These are phyloP conservation scores for Cyberlindnera mississippiensis DNA, from an alignment of 805 yeast genomes.

Conservation along the genomic window DNA sequence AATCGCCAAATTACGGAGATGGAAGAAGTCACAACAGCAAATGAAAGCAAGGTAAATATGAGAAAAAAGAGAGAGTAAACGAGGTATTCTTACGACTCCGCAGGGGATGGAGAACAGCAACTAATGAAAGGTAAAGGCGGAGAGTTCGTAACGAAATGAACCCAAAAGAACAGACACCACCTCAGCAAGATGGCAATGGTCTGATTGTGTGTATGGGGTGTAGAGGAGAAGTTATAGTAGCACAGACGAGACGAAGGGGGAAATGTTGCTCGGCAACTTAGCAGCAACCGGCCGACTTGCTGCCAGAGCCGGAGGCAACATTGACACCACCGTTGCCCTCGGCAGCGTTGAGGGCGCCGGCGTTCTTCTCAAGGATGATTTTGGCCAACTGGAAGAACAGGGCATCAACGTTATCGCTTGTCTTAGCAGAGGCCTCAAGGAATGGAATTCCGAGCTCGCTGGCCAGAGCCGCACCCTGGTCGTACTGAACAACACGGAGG, in stretches of 20 bases:
- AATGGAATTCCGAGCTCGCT: conserved; percentile 84
- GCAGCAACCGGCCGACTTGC: conserved; percentile 7
- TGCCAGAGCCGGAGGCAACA: conserved; percentile 15
- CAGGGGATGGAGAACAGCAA: no score
- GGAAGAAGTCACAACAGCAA: conserved; percentile 1
- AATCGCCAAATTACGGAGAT: not conserved
- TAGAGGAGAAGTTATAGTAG: no score
- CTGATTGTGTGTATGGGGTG: no score
- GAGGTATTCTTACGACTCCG: no score
- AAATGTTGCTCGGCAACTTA: not conserved
- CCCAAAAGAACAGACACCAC: no score
- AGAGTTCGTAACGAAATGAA: no score
- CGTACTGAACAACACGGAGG: conserved; percentile 79
- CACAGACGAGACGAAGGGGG: no score
- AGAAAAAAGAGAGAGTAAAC: not conserved
- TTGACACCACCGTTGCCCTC: conserved; percentile 25
- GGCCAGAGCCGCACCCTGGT: conserved; percentile 89
- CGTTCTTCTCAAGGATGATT: conserved; percentile 76
- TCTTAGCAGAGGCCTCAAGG: conserved; percentile 94
- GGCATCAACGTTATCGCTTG: conserved; percentile 86
- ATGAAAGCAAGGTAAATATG: not conserved
- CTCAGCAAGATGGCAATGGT: no score
- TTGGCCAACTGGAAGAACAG: conserved; percentile 87
- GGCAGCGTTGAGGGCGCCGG: conserved; percentile 32
- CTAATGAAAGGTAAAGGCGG: no score